These are phyloP conservation scores for Diaporthe sp. DNA, from an alignment of 2,329 filamentous ascomycete species.

Conservation along the genomic window DNA sequence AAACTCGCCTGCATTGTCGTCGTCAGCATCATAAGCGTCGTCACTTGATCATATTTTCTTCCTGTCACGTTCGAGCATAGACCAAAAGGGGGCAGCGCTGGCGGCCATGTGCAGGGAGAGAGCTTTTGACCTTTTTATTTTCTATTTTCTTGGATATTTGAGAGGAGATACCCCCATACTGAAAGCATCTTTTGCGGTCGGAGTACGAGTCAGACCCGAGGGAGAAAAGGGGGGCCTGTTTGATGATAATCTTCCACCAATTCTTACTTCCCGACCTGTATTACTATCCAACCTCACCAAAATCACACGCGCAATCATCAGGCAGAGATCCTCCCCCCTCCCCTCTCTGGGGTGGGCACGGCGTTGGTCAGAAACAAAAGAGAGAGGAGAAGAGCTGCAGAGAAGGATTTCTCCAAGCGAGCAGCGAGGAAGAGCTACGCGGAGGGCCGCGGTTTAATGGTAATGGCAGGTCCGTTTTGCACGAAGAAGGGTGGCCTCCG, in stretches of 20 bases:
- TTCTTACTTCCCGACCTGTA: slow-evolving; percentile 9
- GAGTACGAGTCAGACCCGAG: slow-evolving; percentile 28
- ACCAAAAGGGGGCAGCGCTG: slow-evolving; percentile 7
- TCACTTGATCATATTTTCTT: background rate
- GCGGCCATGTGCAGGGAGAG: slow-evolving; percentile 16
- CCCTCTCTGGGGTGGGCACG: background rate
- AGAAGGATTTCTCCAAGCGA: background rate
- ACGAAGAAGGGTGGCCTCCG: background rate
- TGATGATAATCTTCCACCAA: slow-evolving; percentile 16
- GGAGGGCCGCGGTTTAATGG: slow-evolving; percentile 13
- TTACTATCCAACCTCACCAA: slow-evolving; percentile 8
- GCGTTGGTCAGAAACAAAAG: slow-evolving; percentile 19
- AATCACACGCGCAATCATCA: slow-evolving; percentile 21
- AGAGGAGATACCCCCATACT: slow-evolving; percentile 34
- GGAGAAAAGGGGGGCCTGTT: slow-evolving; percentile 3
- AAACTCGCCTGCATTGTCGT: slow-evolving; percentile 13
- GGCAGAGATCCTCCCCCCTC: background rate
- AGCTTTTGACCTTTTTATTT: background rate
- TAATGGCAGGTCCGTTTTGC: slow-evolving; percentile 19
- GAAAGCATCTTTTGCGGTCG: slow-evolving; percentile 29
- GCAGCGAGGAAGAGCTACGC: slow-evolving; percentile 1
- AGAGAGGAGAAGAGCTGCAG: background rate
- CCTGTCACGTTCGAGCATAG: slow-evolving; percentile 12
- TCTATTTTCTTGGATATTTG: slow-evolving; percentile 10
- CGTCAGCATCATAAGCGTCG: slow-evolving; percentile 27